Conservation (phyloP, 225 moss, liverwort and hornwort species). For the Polytrichum commune region DNA sequence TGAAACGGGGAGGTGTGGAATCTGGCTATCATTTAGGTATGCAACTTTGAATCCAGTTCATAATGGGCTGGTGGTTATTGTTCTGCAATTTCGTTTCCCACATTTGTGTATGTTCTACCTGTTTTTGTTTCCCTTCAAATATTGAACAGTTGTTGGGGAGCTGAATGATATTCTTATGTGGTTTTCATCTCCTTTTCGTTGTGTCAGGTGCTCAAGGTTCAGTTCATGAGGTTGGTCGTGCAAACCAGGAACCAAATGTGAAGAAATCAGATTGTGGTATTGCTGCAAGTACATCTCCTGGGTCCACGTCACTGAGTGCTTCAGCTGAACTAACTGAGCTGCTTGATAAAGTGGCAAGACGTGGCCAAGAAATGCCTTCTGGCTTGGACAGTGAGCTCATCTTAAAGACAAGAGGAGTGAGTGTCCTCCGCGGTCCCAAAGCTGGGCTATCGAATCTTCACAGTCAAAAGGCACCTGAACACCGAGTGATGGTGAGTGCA, state of each 20-base stretch:
- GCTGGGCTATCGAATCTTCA: slow-evolving; percentile 4
- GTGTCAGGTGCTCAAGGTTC: slow-evolving; percentile 1
- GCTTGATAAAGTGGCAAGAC: not conserved
- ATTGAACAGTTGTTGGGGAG: not conserved
- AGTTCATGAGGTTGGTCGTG: not conserved
- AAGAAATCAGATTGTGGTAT: not conserved
- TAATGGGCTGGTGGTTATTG: too few species aligned
- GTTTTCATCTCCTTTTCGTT: not conserved
- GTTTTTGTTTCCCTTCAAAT: not conserved
- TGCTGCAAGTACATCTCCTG: slow-evolving; percentile 7
- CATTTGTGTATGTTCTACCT: not conserved
- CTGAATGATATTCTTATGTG: not conserved
- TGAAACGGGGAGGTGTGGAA: slow-evolving; percentile 4
- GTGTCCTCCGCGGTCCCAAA: slow-evolving; percentile 7
- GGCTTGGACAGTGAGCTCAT: slow-evolving; percentile 18
- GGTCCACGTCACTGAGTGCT: slow-evolving; percentile 3
- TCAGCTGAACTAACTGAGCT: not conserved
- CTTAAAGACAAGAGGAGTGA: slow-evolving; percentile 13
- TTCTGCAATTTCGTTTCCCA: not conserved
- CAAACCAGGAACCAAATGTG: not conserved
- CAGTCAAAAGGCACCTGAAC: slow-evolving; percentile 14
- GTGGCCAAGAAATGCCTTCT: slow-evolving; percentile 7
- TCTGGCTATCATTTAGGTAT: not conserved
- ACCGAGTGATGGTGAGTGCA: slow-evolving; percentile 29
- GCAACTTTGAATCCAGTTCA: not conserved